Conservation (phyloP, 148 eudicot genomes). For the Talinum fruticosum region DNA sequence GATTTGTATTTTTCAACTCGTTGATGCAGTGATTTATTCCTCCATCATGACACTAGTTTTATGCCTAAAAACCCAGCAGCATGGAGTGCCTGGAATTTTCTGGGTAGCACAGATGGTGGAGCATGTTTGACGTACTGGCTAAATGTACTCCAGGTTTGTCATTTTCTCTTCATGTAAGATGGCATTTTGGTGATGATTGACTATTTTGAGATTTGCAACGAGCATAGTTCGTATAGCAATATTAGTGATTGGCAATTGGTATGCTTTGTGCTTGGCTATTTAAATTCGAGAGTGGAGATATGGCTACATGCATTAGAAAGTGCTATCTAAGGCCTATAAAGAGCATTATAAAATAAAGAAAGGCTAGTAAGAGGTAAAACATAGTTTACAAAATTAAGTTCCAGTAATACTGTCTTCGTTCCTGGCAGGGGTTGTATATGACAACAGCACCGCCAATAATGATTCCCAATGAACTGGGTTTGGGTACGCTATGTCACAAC, state of each 20-base stretch:
- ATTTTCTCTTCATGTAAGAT: background rate
- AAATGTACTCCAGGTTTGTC: constrained; percentile 83
- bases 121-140: constrained; percentile 92
- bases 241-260: background rate
- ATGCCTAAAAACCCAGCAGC: constrained; percentile 86
- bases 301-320: background rate
- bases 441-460: too few species aligned
- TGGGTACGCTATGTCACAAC: too few species aligned
- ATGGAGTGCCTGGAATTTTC: constrained; percentile 98
- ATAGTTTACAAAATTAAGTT: too few species aligned
- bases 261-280: background rate
- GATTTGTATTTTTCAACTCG: constrained; percentile 27
- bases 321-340: background rate
- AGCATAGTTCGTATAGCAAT: background rate
- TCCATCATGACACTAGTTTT: constrained; percentile 73
- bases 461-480: too few species aligned
- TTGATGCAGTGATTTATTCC: constrained; percentile 75
- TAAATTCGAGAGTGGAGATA: background rate
- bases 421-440: too few species aligned
- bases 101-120: constrained; percentile 55
- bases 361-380: too few species aligned
- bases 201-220: background rate
- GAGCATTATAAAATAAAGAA: too few species aligned
- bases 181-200: background rate
- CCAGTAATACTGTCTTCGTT: too few species aligned